Conservation (phyloP, 1,139 yeast genomes). For the Saccharomyces pastorianus region DNA sequence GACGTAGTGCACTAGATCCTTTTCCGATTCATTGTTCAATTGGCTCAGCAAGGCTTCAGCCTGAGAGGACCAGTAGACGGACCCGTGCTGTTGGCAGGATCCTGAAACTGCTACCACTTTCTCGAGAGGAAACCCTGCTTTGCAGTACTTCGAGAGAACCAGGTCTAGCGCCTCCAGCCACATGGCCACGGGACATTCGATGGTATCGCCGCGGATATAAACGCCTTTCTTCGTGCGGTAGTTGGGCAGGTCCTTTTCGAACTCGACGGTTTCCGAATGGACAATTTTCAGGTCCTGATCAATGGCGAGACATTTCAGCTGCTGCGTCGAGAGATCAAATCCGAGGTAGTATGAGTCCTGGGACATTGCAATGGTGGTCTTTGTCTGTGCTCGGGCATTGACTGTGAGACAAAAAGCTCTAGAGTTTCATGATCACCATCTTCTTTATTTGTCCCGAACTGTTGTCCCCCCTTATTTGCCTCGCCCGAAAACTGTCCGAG, state of each 20-base stretch:
- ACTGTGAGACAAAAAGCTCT: too few relatives aligned
- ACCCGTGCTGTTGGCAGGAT: conserved; percentile 89
- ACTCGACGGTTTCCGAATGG: conserved; percentile 57
- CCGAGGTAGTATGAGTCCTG: conserved; percentile 45
- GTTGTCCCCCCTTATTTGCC: not conserved
- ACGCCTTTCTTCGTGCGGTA: conserved; percentile 72
- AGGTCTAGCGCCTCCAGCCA: conserved; percentile 81
- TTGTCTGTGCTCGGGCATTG: not conserved
- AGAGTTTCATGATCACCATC: not conserved
- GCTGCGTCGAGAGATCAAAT: conserved; percentile 85
- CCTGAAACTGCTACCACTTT: conserved; percentile 69
- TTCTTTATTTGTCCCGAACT: too few relatives aligned
- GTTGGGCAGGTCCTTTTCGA: conserved; percentile 53
- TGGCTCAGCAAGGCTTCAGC: conserved; percentile 38
- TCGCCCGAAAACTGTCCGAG: not conserved
- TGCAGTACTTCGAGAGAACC: conserved; percentile 38
- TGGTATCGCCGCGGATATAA: conserved; percentile 41
- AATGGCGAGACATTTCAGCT: conserved; percentile 67
- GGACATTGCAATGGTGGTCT: not conserved
- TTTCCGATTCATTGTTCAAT: conserved; percentile 24
- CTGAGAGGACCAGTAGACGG: conserved; percentile 63
- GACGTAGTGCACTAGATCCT: conserved; percentile 40
- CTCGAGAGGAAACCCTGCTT: conserved; percentile 44
- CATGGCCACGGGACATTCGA: conserved; percentile 74
- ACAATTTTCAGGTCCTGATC: conserved; percentile 46